Evolutionary conservation across 1,139 yeast species (phyloP).

Genomic region (Suhomyces anneliseae): DNA sequence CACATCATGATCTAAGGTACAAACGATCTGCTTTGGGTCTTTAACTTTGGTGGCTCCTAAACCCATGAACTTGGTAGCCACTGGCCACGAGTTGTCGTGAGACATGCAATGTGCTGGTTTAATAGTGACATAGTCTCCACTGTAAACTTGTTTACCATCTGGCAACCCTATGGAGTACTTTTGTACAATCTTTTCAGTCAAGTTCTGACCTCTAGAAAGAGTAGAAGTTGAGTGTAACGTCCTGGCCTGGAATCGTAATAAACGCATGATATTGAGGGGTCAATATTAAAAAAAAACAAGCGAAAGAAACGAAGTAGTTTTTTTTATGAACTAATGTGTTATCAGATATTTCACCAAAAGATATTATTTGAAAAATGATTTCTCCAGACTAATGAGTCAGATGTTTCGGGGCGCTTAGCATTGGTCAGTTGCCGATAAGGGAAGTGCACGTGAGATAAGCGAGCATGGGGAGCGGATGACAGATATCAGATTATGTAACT

Average conservation of each 20-base stretch:
- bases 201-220: conserved; percentile 60
- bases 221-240: conserved; percentile 10
- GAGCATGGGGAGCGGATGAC: neutral
- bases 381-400: conserved; percentile 28
- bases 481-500: too few species aligned
- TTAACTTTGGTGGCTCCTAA: conserved; percentile 84
- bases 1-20: conserved; percentile 96
- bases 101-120: conserved; percentile 98
- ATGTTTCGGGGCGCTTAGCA: conserved; percentile 18
- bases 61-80: conserved; percentile 93
- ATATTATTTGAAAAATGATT: neutral
- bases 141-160: conserved; percentile 64
- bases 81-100: conserved; percentile 99
- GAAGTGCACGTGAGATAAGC: conserved; percentile 1
- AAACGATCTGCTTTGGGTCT: conserved; percentile 86
- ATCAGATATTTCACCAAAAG: neutral
- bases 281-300: neutral
- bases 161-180: conserved; percentile 84
- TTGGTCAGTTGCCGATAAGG: conserved; percentile 20
- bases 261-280: neutral
- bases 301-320: neutral
- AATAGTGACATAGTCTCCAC: conserved; percentile 95
- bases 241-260: conserved; percentile 5
- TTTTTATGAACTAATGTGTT: too few species aligned
- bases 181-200: conserved; percentile 95